Evolutionary conservation across 805 yeast species (phyloP).

Genomic region (Lipomyces japonicus): DNA sequence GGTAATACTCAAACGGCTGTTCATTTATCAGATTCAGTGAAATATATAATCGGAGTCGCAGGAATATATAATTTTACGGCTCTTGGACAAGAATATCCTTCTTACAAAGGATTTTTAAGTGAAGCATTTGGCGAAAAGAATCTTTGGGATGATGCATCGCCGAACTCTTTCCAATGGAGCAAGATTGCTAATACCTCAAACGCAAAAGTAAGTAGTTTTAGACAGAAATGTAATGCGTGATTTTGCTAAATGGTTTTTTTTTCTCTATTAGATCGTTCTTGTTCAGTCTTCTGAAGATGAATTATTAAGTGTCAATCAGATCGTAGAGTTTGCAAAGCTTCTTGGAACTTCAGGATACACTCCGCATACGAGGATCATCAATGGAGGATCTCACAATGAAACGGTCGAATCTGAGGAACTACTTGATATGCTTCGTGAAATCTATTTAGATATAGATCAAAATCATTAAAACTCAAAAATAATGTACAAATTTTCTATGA

Average conservation of each 20-base stretch:
- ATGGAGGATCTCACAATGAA: slow-evolving; percentile 23
- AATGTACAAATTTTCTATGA: background rate
- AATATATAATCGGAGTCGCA: slow-evolving; percentile 46
- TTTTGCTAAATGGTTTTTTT: background rate
- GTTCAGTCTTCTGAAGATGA: slow-evolving; percentile 63
- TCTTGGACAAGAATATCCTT: slow-evolving; percentile 57
- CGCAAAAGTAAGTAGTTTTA: background rate
- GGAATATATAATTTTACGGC: slow-evolving; percentile 58
- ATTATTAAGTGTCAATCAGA: slow-evolving; percentile 51
- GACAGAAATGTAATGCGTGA: no score
- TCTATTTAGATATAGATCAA: slow-evolving; percentile 1
- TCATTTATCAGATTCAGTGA: background rate
- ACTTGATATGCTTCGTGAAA: background rate
- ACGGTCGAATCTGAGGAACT: slow-evolving; percentile 15
- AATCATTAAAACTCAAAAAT: background rate
- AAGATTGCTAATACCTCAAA: background rate
- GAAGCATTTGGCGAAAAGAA: slow-evolving; percentile 49
- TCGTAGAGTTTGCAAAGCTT: slow-evolving; percentile 38
- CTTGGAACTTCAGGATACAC: slow-evolving; percentile 8
- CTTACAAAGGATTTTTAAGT: slow-evolving; percentile 50
- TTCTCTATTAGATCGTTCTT: slow-evolving; percentile 37
- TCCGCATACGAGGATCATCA: slow-evolving; percentile 6
- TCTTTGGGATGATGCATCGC: slow-evolving; percentile 23
- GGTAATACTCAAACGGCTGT: background rate
- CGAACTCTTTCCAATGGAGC: slow-evolving; percentile 10